Percentiles rank a stretch among this genome's conserved stretches.
Conservation (phyloP, 2,329 filamentous ascomycete genomes). For the Purpureocillium takamizusanense region DNA sequence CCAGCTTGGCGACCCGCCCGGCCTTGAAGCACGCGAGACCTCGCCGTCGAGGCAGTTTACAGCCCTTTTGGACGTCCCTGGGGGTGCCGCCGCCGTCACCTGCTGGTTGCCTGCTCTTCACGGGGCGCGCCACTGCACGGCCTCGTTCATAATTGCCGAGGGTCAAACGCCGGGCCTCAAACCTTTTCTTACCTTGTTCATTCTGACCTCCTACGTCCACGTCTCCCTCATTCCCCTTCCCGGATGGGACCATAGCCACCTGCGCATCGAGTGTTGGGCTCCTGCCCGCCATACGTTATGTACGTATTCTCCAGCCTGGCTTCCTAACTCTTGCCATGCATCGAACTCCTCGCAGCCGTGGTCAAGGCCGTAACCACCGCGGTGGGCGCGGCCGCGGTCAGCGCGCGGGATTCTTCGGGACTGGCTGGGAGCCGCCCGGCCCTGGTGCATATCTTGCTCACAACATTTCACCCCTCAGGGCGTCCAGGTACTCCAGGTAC, state of each 20-base stretch:
- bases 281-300: constrained; percentile 13
- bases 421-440: neutral
- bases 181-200: too few species aligned
- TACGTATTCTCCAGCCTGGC: constrained; percentile 8
- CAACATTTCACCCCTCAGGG: constrained; percentile 23
- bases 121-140: too few species aligned
- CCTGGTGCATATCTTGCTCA: constrained; percentile 2
- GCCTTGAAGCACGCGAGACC: too few species aligned
- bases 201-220: neutral
- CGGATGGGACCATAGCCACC: constrained; percentile 11
- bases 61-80: too few species aligned
- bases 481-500: constrained; percentile 50
- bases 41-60: too few species aligned
- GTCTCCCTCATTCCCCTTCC: neutral
- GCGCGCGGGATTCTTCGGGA: too few species aligned
- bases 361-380: neutral
- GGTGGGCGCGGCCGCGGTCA: too few species aligned
- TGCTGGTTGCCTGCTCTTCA: too few species aligned
- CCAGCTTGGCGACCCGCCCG: too few species aligned
- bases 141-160: too few species aligned
- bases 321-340: constrained; percentile 1
- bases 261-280: constrained; percentile 9
- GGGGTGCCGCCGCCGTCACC: too few species aligned
- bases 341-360: neutral
- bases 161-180: too few species aligned